These are phyloP conservation scores for Phyllosticta capitalensis DNA, from an alignment of 2,329 filamentous ascomycete species.

Conservation along the genomic window DNA sequence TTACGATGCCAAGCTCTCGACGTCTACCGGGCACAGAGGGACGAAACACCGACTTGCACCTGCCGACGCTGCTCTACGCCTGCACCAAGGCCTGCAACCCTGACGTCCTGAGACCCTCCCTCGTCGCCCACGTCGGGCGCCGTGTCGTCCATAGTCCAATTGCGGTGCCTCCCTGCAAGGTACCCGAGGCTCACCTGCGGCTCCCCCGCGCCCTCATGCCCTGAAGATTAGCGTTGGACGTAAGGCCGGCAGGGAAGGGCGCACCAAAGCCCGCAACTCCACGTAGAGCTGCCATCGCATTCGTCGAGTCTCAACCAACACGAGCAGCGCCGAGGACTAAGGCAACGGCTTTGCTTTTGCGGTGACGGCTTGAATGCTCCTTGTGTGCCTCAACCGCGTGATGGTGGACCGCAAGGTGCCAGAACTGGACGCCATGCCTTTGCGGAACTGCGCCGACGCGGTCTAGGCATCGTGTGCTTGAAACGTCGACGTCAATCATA, in stretches of 20 bases:
- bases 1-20: not conserved
- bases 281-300: not conserved
- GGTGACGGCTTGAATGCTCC: not conserved
- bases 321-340: not conserved
- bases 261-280: not conserved
- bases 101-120: not conserved
- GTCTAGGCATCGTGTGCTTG: not conserved
- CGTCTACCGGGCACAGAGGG: not conserved
- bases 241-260: not conserved
- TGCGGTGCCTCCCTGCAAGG: not conserved
- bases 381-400: not conserved
- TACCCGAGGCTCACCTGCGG: not conserved
- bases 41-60: not conserved
- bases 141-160: not conserved
- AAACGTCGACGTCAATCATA: not conserved
- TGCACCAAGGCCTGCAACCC: not conserved
- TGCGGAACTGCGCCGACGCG: not conserved
- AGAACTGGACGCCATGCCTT: not conserved
- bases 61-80: not conserved
- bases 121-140: not conserved
- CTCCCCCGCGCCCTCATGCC: not conserved
- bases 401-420: not conserved
- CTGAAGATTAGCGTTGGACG: not conserved
- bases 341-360: not conserved
- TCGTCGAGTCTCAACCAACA: not conserved